Evolutionary conservation across 2,329 filamentous ascomycete genomes (phyloP), one percentile per base, ranked within the genome.

Genomic region (Colletotrichum sojae): DNA sequence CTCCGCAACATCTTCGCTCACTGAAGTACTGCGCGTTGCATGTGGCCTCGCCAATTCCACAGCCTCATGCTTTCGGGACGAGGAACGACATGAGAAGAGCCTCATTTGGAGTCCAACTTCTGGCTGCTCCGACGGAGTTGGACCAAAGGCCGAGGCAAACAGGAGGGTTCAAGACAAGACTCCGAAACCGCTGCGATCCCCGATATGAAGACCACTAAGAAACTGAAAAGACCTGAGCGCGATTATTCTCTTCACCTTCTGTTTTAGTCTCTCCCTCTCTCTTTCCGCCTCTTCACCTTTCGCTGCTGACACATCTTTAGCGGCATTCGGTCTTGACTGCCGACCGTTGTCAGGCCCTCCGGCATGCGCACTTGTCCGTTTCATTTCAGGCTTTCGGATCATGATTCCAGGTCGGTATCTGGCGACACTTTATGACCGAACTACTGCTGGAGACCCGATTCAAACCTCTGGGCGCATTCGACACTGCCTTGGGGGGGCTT

Each of bases 191-290:
- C 77, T 82, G 85, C 74, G 78, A 82, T 82, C 78, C 76, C 79
- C 77, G 81, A 83, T 71, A 78, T 88, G 84, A 88, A 78, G 86
- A 83, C 78, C 76, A 79, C 75, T 79, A 75, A 74, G 77, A 86
- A 88, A 92, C 89, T 92, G 89, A 92, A 92, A 92, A 93, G 90
- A 92, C 87, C 91, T 92, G 91, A 93, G 85, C 73, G 73, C 71
- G 72, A 67, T 22, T 39, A 8, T 13, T 52, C 46, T 20, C 20
- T 18, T 22, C 36, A 46, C 22, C 46, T 51, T 51, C 53, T 52
- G 51, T 69, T 36, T 49, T 49, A 18, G 8, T 36, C 46, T 20
- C n/a, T 22, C 9, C 51, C 39, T 45, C 56, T 53, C 63, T 51
- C 61, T 59, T 49, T 55, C 22, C 25, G 43, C 18, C 27, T n/a